Evolutionary conservation across 2,329 filamentous ascomycete species (phyloP), one percentile per base, ranked within the genome.

Genomic region (Catunica adiposa): DNA sequence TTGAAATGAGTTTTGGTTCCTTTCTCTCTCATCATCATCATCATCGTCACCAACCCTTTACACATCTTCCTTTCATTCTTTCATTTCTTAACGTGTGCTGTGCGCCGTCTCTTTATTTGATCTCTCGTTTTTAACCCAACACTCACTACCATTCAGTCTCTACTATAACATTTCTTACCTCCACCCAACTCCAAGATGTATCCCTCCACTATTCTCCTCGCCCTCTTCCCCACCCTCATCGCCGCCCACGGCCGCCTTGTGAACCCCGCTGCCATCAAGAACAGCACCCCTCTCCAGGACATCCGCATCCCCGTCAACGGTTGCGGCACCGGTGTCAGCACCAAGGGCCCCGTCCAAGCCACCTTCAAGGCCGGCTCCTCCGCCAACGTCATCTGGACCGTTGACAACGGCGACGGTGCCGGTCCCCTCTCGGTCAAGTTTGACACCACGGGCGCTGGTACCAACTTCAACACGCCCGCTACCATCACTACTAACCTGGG

Each of bases 71-170:
- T 58, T 46, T 42, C 38, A 9, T n/a, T 20, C 29, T 7, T 48
- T 25, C 29, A 5, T 48, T 25, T 26, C 22, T 14, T 22, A 8
- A n/a, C 14, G 26, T 48, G 11, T 26, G 22, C 76, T 70, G 57
- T 74, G 72, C 59, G 67, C 65, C 56, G 74, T 65, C 67, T 72
- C 72, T 61, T 71, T 67, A 59, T 66, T 67, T 52, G 8, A 2
- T 52, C n/a, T n/a, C n/a, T n/a, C n/a, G n/a, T n/a, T n/a, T n/a
- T n/a, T 34, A 34, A 34, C 11, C 11, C 11, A 5, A 34, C 11
- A 5, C 11, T 34, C 11, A 34, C 11, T 34, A 5, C 11, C 11
- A 34, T 34, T 34, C 5, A 11, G 29, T 11, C 11, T 34, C 11
- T 34, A 34, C 11, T 11, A 5, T 34, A 34, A 34, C 29, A 5